Evolutionary conservation across 257 asterid genomes (phyloP).

Genomic region (Solanum chilense): DNA sequence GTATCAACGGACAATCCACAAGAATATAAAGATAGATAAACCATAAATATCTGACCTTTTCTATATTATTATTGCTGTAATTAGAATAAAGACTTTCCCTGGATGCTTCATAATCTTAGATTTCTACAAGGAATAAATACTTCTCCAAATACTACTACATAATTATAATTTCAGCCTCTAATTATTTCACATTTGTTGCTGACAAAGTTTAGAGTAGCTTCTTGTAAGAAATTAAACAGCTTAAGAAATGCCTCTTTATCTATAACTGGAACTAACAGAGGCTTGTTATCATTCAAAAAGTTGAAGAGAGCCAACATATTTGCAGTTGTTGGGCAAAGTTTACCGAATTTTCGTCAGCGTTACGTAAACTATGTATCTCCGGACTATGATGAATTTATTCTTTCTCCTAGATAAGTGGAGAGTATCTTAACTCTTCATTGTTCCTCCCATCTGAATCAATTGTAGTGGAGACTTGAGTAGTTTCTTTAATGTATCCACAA

Average conservation of each 20-base stretch:
- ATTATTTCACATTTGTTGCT: not conserved
- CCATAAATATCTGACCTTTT: not conserved
- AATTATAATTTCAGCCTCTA: not conserved
- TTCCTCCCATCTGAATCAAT: slow-evolving; percentile 58
- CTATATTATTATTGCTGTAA: not conserved
- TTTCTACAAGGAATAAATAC: not conserved
- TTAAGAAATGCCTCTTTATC: not conserved
- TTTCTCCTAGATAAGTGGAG: not conserved
- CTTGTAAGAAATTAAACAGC: not conserved
- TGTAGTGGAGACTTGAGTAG: slow-evolving; percentile 72
- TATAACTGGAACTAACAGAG: not conserved
- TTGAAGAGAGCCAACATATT: not conserved
- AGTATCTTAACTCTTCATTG: slow-evolving; percentile 6
- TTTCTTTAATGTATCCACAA: slow-evolving; percentile 72
- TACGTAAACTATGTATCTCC: not conserved
- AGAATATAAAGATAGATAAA: not conserved
- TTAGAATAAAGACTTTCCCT: not conserved
- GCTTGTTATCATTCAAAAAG: not conserved
- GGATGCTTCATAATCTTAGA: not conserved
- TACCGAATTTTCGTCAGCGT: not conserved
- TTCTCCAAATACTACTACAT: not conserved
- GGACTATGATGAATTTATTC: not conserved
- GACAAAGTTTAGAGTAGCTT: not conserved
- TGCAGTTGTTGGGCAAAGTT: not conserved
- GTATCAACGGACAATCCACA: not conserved